A percentile compares a stretch with the other conserved stretches of the same genome.
phyloP scores from a whole-genome alignment of 768 basidiomycete species.

The Basidioascus undulatus region DNA sequence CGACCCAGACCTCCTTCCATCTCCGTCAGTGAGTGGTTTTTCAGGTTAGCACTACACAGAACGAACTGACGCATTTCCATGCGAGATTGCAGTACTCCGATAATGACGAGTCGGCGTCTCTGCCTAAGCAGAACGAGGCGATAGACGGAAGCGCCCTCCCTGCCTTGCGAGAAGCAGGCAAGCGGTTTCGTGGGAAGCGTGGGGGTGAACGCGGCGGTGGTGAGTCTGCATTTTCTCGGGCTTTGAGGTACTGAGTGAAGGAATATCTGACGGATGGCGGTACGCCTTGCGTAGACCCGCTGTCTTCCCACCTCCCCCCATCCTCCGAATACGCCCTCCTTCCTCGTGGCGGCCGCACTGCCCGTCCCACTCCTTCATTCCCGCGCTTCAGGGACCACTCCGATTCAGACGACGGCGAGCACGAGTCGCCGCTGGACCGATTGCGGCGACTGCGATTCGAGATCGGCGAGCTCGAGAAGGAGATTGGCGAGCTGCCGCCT shows the following conservation, averaged over 20 bases:
- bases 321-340: slow-evolving; percentile 17
- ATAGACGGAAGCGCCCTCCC: slow-evolving; percentile 43
- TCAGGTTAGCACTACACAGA: not conserved
- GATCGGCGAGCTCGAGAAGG: slow-evolving; percentile 49
- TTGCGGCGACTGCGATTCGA: slow-evolving; percentile 41
- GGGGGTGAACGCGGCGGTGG: slow-evolving; percentile 24
- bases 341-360: not conserved
- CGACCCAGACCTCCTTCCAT: slow-evolving; percentile 36
- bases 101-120: not conserved
- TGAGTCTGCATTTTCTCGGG: slow-evolving; percentile 17
- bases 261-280: not conserved
- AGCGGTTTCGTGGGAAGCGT: slow-evolving; percentile 36
- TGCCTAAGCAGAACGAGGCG: slow-evolving; percentile 27
- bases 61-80: not conserved
- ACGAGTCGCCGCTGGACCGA: slow-evolving; percentile 18
- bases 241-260: not conserved
- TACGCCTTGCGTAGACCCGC: not conserved
- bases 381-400: slow-evolving; percentile 19
- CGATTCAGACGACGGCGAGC: slow-evolving; percentile 15
- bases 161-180: slow-evolving; percentile 39
- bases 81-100: slow-evolving; percentile 9
- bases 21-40: slow-evolving; percentile 26
- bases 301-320: not conserved
- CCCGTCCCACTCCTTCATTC: slow-evolving; percentile 11
- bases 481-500: slow-evolving; percentile 8